Evolutionary conservation across 2,329 filamentous ascomycete species (phyloP), one percentile per base, ranked within the genome.

Genomic region (Diplocarpon rosae): DNA sequence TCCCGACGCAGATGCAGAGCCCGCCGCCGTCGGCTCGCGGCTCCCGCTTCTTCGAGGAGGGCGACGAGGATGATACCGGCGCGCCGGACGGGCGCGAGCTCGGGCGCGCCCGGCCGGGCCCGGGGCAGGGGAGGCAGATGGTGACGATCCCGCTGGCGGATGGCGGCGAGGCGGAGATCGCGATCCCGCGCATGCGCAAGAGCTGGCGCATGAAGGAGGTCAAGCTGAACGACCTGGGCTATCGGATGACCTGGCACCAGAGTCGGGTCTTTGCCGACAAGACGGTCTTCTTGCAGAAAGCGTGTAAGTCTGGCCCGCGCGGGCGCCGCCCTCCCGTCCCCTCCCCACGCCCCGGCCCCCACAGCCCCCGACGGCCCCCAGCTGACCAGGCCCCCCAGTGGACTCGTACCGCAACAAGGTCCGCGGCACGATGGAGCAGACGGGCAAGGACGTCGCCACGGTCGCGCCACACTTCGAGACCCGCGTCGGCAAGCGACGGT

Each of bases 221-320:
- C n/a, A 78, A 85, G 39, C 69, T 96, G 50, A 96, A 96, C 61
- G 89, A 96, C 60, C 69, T 96, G 37, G 90, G 88, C 2, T 94
- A 93, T 63, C 79, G 90, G 37, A 93, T 98, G 85, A 89, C 86
- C 39, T 98, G 92, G 90, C 81, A 89, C 43, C 90, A 96, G 67
- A 92, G 88, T 62, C 75, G 90, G 58, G 85, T 90, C 10, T 95
- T 96, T 68, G 82, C 88, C 1, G 85, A 83, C 11, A 76, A 87
- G 55, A 87, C 83, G 33, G 72, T 95, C 38, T 95, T 95, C 64
- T 69, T 95, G 57, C 90, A 95, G 64, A 80, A 87, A 71, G 89
- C 89, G 56, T 69, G 89, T 95, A 70, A 79, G n/a, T n/a, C n/a
- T n/a, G n/a, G n/a, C n/a, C n/a, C n/a, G n/a, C n/a, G n/a, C n/a